These are phyloP conservation scores for Tolypocladium amazonense DNA, from an alignment of 2,329 filamentous ascomycete species.

Conservation along the genomic window DNA sequence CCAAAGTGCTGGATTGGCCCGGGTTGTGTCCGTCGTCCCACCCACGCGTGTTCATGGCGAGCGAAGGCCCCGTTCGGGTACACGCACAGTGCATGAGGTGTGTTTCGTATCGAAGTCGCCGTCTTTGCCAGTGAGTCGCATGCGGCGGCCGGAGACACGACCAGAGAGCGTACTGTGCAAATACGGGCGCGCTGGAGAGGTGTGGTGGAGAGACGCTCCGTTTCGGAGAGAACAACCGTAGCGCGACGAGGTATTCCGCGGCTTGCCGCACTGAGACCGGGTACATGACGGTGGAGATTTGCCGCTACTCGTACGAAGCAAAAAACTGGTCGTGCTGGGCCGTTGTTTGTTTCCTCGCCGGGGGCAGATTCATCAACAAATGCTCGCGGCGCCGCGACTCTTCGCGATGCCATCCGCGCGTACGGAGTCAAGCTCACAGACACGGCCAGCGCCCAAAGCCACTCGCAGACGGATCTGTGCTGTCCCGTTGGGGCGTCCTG, in stretches of 20 bases:
- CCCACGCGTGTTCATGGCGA: background rate
- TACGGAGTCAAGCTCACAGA: too few relatives aligned
- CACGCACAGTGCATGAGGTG: background rate
- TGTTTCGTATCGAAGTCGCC: background rate
- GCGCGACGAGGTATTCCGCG: background rate
- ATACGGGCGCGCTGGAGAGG: background rate
- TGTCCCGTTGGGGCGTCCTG: background rate
- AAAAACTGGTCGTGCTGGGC: background rate
- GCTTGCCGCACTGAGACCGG: background rate
- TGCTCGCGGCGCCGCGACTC: too few relatives aligned
- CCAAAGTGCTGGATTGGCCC: background rate
- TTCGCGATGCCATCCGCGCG: too few relatives aligned
- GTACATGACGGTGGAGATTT: background rate
- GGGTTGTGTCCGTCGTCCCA: background rate
- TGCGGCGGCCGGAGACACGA: background rate
- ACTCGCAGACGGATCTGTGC: background rate
- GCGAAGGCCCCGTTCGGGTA: background rate
- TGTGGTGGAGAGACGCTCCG: background rate
- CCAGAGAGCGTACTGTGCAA: background rate
- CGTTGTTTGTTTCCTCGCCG: background rate
- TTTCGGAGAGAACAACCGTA: background rate
- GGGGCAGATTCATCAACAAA: too few relatives aligned
- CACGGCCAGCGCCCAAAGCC: background rate
- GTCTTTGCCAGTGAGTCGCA: background rate
- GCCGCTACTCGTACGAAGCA: background rate